These are phyloP conservation scores for Luvunga scandens DNA, from an alignment of 345 rosid species.

Conservation along the genomic window DNA sequence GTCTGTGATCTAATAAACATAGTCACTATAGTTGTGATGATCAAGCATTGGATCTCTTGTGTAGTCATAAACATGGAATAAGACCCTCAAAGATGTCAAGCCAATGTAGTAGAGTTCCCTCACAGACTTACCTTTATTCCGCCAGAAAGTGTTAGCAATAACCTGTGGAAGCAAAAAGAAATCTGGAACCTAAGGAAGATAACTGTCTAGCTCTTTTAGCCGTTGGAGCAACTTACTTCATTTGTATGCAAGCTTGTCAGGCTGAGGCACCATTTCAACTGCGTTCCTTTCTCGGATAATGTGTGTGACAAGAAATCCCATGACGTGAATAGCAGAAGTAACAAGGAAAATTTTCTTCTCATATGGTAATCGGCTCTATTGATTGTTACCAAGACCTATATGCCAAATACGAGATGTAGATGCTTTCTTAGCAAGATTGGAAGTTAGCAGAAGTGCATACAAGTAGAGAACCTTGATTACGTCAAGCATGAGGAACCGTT, in stretches of 20 bases:
- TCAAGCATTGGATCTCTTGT: slow-evolving; percentile 4
- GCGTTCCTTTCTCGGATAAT: neutral
- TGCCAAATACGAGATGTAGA: neutral
- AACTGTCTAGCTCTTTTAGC: neutral
- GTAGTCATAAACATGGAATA: neutral
- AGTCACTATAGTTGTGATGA: neutral
- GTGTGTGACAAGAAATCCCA: neutral
- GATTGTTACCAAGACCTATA: neutral
- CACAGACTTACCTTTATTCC: slow-evolving; percentile 1
- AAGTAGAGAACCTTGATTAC: neutral
- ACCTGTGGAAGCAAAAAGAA: slow-evolving; percentile 24
- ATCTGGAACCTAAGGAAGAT: neutral
- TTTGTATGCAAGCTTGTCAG: neutral
- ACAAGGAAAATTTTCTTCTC: neutral
- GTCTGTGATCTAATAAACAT: neutral
- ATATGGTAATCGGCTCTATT: neutral
- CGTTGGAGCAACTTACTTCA: neutral
- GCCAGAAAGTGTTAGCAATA: slow-evolving; percentile 14
- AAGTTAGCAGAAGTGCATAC: slow-evolving; percentile 1
- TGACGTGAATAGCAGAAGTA: neutral
- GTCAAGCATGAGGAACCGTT: neutral
- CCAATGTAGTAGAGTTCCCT: slow-evolving; percentile 9
- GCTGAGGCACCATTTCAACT: neutral
- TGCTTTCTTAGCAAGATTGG: slow-evolving; percentile 11
- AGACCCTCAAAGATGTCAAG: slow-evolving; percentile 1